These are phyloP conservation scores for Paspalum vaginatum DNA, from an alignment of 176 grass and related monocot genomes.

Conservation along the genomic window DNA sequence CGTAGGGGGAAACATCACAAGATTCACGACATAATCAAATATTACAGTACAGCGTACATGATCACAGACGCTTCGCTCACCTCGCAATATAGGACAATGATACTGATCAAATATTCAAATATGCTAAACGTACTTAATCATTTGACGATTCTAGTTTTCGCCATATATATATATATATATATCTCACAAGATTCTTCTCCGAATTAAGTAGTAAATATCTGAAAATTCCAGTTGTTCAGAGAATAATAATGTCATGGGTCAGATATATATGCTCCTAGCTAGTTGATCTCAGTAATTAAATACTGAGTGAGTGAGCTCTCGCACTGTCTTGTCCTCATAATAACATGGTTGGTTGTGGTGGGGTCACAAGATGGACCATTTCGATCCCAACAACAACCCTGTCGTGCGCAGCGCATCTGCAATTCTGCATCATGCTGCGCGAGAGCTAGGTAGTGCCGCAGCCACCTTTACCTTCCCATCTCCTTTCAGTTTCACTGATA, in stretches of 20 bases:
- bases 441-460: neutral
- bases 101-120: neutral
- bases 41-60: neutral
- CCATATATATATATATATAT: too few species aligned
- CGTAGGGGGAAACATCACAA: neutral
- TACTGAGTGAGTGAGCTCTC: neutral
- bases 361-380: neutral
- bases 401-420: neutral
- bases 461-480: neutral
- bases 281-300: neutral
- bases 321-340: neutral
- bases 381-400: neutral
- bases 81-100: neutral
- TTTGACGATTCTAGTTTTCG: neutral
- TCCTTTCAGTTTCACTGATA: too few species aligned
- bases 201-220: neutral
- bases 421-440: neutral
- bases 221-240: neutral
- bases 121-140: too few species aligned
- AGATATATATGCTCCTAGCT: neutral
- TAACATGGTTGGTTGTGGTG: neutral
- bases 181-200: neutral
- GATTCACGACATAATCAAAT: too few species aligned
- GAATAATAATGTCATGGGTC: neutral
- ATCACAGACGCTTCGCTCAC: neutral